Evolutionary conservation across 805 yeast genomes (phyloP).

Genomic region (Candida chilensis): DNA sequence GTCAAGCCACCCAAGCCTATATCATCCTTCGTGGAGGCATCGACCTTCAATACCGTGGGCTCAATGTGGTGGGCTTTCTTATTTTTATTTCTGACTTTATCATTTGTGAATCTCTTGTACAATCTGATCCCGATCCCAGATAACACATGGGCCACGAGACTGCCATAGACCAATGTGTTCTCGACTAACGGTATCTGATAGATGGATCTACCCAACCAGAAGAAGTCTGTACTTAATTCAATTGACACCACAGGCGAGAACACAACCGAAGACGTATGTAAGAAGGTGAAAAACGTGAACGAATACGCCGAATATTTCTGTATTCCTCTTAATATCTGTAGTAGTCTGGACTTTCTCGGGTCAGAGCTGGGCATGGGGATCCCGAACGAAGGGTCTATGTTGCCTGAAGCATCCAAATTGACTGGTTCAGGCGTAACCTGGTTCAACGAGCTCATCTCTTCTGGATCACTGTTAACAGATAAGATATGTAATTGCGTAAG

Average conservation of each 20-base stretch:
- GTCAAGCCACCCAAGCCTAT: slow-evolving; percentile 57
- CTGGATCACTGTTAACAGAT: too few relatives aligned
- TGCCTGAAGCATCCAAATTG: neutral
- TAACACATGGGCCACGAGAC: slow-evolving; percentile 37
- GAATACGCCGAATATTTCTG: slow-evolving; percentile 59
- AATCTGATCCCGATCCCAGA: slow-evolving; percentile 42
- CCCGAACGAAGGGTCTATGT: neutral
- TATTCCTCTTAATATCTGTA: slow-evolving; percentile 1
- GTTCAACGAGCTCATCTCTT: too few relatives aligned
- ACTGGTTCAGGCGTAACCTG: neutral
- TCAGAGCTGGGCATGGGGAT: neutral
- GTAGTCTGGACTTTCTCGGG: neutral
- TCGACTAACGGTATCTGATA: slow-evolving; percentile 52
- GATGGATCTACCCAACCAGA: slow-evolving; percentile 51
- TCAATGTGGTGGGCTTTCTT: slow-evolving; percentile 8
- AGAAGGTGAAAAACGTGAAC: slow-evolving; percentile 43
- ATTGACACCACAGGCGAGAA: slow-evolving; percentile 41
- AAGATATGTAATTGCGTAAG: too few relatives aligned
- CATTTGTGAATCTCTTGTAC: slow-evolving; percentile 18
- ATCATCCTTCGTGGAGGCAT: slow-evolving; percentile 27
- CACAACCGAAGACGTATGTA: slow-evolving; percentile 49
- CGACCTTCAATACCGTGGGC: slow-evolving; percentile 9
- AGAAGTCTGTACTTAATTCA: slow-evolving; percentile 37
- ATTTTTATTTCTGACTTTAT: slow-evolving; percentile 11
- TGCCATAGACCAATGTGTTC: slow-evolving; percentile 32